Conservation (phyloP, 2,329 filamentous ascomycete genomes). For the Ophiostoma ulmi region DNA sequence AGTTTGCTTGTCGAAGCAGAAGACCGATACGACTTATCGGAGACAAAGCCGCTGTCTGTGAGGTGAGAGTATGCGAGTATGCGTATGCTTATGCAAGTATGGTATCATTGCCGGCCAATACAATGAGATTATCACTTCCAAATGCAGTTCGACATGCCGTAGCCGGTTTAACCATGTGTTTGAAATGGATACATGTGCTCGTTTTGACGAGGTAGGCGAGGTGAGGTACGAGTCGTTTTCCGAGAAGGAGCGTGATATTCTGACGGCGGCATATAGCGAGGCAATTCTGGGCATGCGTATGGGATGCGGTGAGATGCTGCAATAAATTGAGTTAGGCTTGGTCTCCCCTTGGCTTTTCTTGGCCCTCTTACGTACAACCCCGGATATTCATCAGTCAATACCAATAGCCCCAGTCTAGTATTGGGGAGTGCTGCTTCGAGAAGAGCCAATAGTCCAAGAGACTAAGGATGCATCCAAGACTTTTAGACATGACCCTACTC, state of each 20-base stretch:
- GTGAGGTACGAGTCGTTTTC: neutral
- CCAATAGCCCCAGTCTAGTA: neutral
- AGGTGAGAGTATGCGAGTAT: too few species aligned
- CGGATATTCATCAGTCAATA: neutral
- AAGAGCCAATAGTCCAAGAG: constrained; percentile 6
- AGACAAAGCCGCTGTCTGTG: too few species aligned
- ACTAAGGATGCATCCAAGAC: neutral
- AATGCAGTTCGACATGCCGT: neutral
- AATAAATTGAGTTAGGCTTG: constrained; percentile 1
- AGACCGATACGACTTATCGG: too few species aligned
- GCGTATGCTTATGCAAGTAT: neutral
- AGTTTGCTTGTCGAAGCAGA: too few species aligned
- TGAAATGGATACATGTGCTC: too few species aligned
- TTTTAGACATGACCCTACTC: neutral
- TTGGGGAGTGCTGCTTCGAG: neutral
- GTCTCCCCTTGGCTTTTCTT: neutral
- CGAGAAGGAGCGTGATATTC: neutral
- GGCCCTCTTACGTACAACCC: neutral
- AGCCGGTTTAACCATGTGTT: too few species aligned
- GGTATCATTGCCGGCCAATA: neutral
- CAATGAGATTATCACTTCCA: neutral
- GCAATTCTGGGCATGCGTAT: neutral
- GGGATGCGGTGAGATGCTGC: neutral
- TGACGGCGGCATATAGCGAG: neutral
- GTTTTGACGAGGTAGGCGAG: neutral